Evolutionary conservation across 768 basidiomycete genomes (phyloP).

Genomic region (Leccinum boreale): DNA sequence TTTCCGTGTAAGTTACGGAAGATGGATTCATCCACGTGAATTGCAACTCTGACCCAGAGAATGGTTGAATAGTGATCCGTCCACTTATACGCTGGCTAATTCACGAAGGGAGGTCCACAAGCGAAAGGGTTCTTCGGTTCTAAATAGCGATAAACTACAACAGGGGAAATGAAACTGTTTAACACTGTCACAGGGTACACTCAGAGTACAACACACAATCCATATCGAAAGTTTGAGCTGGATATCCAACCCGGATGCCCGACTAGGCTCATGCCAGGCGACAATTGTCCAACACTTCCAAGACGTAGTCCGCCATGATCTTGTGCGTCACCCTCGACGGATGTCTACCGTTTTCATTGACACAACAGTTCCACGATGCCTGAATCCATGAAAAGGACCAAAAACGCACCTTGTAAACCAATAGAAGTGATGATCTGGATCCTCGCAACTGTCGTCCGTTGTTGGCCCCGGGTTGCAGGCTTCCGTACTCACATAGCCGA

Average conservation of each 20-base stretch:
- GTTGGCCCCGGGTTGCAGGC: slow-evolving; percentile 37
- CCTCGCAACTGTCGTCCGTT: slow-evolving; percentile 33
- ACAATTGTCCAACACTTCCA: slow-evolving; percentile 38
- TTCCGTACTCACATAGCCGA: slow-evolving; percentile 44
- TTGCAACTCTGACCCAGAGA: too few species aligned
- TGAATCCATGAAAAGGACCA: too few species aligned
- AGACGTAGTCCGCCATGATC: slow-evolving; percentile 53
- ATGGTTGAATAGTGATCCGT: too few species aligned
- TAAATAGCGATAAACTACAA: neutral
- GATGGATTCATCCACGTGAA: too few species aligned
- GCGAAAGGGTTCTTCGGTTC: neutral
- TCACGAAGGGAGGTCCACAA: too few species aligned
- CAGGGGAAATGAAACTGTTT: neutral
- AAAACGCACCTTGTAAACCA: slow-evolving; percentile 46
- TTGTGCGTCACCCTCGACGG: slow-evolving; percentile 47
- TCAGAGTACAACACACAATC: neutral
- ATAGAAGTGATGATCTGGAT: slow-evolving; percentile 50
- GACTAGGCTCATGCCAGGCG: slow-evolving; percentile 5
- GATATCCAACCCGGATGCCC: neutral
- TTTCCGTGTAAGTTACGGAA: too few species aligned
- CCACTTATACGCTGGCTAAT: too few species aligned
- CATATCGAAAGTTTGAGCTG: neutral
- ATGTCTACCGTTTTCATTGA: slow-evolving; percentile 32
- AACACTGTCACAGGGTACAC: neutral
- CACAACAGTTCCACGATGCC: neutral